phyloP scores from a whole-genome alignment of 139 green algal species.

The Trebouxia sp. region DNA sequence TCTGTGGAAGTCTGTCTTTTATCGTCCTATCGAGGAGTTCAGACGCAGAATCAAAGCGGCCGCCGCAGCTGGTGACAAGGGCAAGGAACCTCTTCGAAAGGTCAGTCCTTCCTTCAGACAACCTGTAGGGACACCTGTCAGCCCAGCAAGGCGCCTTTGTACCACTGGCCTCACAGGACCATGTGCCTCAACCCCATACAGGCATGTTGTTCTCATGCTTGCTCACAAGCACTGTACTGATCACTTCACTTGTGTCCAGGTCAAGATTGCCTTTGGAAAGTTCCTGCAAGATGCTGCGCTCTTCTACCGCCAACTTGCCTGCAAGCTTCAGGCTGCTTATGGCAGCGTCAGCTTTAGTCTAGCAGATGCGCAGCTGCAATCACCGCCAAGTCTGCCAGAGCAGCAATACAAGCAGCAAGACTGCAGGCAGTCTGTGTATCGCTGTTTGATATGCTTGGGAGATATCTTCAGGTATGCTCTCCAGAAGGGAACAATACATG shows the following conservation, averaged over 20 bases:
- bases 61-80: constrained; percentile 19
- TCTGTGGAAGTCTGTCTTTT: constrained; percentile 75
- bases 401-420: constrained; percentile 7
- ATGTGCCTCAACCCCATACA: no score
- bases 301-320: constrained; percentile 65
- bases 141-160: no score
- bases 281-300: constrained; percentile 65
- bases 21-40: constrained; percentile 81
- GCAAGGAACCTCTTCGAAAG: constrained; percentile 35
- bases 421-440: constrained; percentile 40
- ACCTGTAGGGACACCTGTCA: no score
- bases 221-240: no score
- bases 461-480: constrained; percentile 58
- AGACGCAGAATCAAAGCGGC: constrained; percentile 41
- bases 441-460: constrained; percentile 76
- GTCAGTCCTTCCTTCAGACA: constrained; percentile 30
- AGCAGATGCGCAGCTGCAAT: constrained; percentile 2
- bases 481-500: no score
- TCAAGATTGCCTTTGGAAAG: constrained; percentile 48
- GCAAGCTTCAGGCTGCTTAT: constrained; percentile 56
- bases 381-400: neutral
- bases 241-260: neutral
- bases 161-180: no score
- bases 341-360: constrained; percentile 40
- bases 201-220: no score